Percentiles rank a stretch among this genome's conserved stretches.
Evolutionary conservation across 306 rosid genomes (phyloP).

Genomic region (Urtica urens): DNA sequence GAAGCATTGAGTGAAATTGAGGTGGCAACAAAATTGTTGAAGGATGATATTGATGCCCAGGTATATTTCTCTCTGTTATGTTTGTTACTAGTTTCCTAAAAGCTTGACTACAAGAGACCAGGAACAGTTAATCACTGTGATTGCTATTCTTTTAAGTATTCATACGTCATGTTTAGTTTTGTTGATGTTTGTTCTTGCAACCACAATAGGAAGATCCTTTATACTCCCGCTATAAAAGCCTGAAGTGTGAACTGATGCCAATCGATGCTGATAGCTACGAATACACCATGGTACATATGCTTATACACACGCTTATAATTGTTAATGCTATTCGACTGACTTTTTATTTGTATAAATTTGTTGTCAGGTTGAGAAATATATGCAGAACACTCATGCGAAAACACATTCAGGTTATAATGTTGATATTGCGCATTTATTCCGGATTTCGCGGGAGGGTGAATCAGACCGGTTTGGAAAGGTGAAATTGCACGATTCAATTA

Average conservation of each 20-base stretch:
- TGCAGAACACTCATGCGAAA: constrained; percentile 75
- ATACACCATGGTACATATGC: constrained; percentile 58
- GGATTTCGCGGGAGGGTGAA: constrained; percentile 58
- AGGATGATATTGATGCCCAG: constrained; percentile 46
- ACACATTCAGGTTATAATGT: constrained; percentile 75
- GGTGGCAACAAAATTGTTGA: constrained; percentile 77
- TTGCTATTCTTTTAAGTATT: not conserved
- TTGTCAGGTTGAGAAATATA: constrained; percentile 62
- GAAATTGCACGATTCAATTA: constrained; percentile 12
- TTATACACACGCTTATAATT: not conserved
- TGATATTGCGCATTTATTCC: constrained; percentile 61
- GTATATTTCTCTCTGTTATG: constrained; percentile 25
- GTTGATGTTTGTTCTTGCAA: constrained; percentile 13
- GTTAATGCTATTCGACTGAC: not conserved
- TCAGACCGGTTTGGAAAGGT: constrained; percentile 69
- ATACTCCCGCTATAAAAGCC: constrained; percentile 60
- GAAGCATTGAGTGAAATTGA: constrained; percentile 92
- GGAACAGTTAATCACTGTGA: not conserved
- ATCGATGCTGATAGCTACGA: constrained; percentile 47
- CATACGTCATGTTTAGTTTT: constrained; percentile 2
- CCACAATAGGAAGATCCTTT: constrained; percentile 65
- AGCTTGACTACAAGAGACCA: not conserved
- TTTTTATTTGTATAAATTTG: not conserved
- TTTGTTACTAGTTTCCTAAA: not conserved
- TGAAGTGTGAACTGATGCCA: constrained; percentile 58